Percentiles rank a stretch among this genome's conserved stretches.
Conservation (phyloP, 768 basidiomycete species). For the Termitomyces sp. region DNA sequence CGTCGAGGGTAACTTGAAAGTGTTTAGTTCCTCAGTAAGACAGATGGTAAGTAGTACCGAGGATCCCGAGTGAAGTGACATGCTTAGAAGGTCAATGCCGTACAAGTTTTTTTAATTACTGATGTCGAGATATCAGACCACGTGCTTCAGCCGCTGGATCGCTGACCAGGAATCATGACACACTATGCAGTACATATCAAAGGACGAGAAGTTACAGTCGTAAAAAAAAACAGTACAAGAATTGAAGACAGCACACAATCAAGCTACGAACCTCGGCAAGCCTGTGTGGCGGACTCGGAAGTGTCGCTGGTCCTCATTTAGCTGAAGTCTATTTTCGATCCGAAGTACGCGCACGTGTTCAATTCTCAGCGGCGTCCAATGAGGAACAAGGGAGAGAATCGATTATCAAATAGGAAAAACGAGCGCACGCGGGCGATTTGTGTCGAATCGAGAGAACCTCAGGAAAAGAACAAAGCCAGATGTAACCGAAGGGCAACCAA, state of each 20-base stretch:
- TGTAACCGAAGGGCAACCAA: constrained; percentile 1
- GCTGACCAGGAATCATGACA: too few relatives aligned
- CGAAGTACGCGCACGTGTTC: neutral
- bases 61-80: neutral
- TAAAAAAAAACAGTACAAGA: too few relatives aligned
- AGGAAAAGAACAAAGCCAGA: constrained; percentile 13
- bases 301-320: neutral
- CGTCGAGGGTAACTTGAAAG: too few relatives aligned
- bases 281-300: neutral
- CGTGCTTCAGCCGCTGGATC: too few relatives aligned
- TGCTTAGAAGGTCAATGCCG: too few relatives aligned
- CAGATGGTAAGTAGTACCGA: neutral
- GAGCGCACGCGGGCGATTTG: neutral
- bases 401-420: constrained; percentile 8
- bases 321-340: neutral
- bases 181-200: too few relatives aligned
- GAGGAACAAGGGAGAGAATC: constrained; percentile 11
- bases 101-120: too few relatives aligned
- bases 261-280: neutral
- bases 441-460: neutral
- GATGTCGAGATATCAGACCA: too few relatives aligned
- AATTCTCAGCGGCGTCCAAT: neutral
- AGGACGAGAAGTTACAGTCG: too few relatives aligned
- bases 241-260: neutral
- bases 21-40: neutral